Percentiles rank a stretch among this genome's conserved stretches.
Conservation (phyloP, 164 flowering plant species). For the Taxillus chinensis region DNA sequence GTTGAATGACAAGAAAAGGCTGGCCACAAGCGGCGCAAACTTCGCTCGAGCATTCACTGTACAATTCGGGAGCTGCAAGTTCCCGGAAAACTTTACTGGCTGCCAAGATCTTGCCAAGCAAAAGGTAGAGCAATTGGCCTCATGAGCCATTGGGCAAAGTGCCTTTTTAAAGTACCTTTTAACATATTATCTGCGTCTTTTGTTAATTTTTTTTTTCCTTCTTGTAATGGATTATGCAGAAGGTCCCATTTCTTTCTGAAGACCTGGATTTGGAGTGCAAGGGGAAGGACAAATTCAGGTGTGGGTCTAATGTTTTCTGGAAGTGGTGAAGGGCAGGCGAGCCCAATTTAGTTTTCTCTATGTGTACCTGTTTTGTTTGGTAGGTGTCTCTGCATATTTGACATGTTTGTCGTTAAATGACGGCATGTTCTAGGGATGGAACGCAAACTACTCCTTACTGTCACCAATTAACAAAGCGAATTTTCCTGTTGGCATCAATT, state of each 20-base stretch:
- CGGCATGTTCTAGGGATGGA: no score
- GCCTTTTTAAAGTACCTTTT: no score
- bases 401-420: no score
- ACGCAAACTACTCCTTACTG: no score
- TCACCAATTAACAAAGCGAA: no score
- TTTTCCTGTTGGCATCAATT: no score
- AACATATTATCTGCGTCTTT: background rate
- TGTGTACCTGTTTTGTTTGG: background rate
- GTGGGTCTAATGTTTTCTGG: constrained; percentile 98
- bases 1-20: constrained; percentile 92
- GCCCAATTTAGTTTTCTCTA: background rate
- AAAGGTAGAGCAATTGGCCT: constrained; percentile 36
- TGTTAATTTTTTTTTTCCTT: background rate
- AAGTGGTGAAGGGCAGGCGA: constrained; percentile 57
- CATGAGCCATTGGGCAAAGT: no score
- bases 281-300: constrained; percentile 96
- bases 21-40: constrained; percentile 96
- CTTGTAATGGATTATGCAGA: constrained; percentile 42
- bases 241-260: constrained; percentile 72
- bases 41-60: constrained; percentile 93
- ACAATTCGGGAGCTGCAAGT: constrained; percentile 86
- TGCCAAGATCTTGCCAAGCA: constrained; percentile 99
- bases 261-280: constrained; percentile 78
- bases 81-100: constrained; percentile 99
- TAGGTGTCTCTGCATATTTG: no score